Base-by-base conservation (phyloP, 2,329 filamentous ascomycete species). In the Zymoseptoria pseudotritici region DNA sequence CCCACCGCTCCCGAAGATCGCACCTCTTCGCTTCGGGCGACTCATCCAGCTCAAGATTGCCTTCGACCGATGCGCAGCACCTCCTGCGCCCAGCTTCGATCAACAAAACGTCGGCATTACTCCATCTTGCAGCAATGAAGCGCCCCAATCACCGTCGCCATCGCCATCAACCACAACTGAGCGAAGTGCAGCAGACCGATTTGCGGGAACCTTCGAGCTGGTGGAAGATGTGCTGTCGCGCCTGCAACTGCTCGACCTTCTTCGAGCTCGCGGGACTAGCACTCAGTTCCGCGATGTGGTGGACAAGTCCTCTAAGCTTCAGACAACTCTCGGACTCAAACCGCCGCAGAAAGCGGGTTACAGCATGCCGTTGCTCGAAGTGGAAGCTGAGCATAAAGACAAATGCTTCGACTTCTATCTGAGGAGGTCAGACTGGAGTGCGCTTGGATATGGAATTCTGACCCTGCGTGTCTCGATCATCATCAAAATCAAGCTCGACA, bases 261-360 rank as follows among this genome's bases (percentile, higher is more conserved):
- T 58, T 19, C 36, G 19, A 29, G 58, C 52, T n/a, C 53, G 49
- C 3, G 31, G 51, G 13, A 53, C 58, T 19, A 58, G 58, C 55
- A 46, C 9, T 29, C 42, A 31, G 19, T 60, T 58, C 52, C 55
- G 55, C 58, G 20, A 60, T 10, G 22, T 50, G 13, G 46, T 58
- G 7, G 7, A 20, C 42, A 49, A 21, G 11, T 60, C 55, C 7
- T 17, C n/a, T 11, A 49, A 17, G 21, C 31, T 60, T 10, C 42
- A 58, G 54, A 29, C 26, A 29, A 29, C 2, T 29, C 26, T 42
- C 1, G 36, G 36, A 42, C 36, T 42, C 36, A 42, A 11, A 4
- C 36, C 4, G 13, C 36, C 36, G 36, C 11, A 17, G 36, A 42
- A 42, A 2, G 36, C 36, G 10, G 11, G 11, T 42, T 6, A 13